Base-by-base conservation (phyloP, 495 filamentous ascomycete genomes). In the Xylaria sp. region DNA sequence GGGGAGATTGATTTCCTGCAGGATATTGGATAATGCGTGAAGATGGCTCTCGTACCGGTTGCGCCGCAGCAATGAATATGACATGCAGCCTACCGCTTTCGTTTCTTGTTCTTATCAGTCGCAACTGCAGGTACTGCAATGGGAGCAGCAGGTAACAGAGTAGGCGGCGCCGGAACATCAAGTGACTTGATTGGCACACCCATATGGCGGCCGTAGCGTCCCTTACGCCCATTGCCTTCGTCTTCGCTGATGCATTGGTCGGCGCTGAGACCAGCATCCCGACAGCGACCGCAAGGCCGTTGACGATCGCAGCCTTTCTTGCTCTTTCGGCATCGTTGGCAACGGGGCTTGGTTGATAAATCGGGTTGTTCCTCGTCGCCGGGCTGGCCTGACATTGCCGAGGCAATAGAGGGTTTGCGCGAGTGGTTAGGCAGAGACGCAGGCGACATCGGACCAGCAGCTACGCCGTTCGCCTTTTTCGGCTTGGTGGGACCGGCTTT, bases 231-330 rank as follows among this genome's bases (percentile, higher is more conserved):
- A 79, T 97, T 98, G 44, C 92, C 92, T 79, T 99, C 96, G 71
- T 99, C 97, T 80, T 99, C 96, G 80, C 94, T 97, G 79, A 98
- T 88, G 79, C 96, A 99, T 61, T 93, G 91, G 50, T 98, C 95
- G 65, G 93, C 88, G 61, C 92, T 90, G 75, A 99, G 92, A 17
- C 96, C 96, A 33, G 97, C 96, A 82, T 99, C 96, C 78, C 93
- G 93, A 89, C 96, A 99, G 71, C 96, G 88, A 46, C 93, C 92
- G 77, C 96, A 99, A 14, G 96, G 96, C 50, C 96, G 90, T 77
- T 97, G 94, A 66, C 96, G 90, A 84, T 99, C 97, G 78, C 96
- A 99, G 7, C 96, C 96, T 82, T 99, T 99, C 87, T 99, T 99
- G 80, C 95, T 98, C 88, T 98, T 98, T 71, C 96, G 91, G 85